A percentile compares a stretch with the other conserved stretches of the same genome.
phyloP scores from a whole-genome alignment of 2,329 filamentous ascomycete genomes.

The Penicillium griseofulvum region DNA sequence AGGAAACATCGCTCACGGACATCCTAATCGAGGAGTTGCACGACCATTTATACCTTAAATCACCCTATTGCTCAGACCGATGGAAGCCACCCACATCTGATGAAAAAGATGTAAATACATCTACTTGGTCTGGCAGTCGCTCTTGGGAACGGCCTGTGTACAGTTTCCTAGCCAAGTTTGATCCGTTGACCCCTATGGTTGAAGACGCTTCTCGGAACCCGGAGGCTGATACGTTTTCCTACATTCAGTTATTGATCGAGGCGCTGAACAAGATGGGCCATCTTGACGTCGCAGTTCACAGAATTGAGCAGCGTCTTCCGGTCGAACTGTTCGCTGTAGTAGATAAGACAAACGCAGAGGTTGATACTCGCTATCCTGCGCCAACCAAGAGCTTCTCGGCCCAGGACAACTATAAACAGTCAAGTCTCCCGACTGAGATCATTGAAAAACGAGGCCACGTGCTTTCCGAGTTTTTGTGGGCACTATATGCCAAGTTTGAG shows the following conservation, averaged over 20 bases:
- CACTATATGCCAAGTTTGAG: conserved; percentile 93
- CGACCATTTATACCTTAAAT: conserved; percentile 95
- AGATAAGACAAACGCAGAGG: conserved; percentile 90
- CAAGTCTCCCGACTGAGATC: conserved; percentile 64
- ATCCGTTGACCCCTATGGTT: conserved; percentile 58
- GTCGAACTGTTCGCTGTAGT: conserved; percentile 93
- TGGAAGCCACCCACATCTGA: conserved; percentile 71
- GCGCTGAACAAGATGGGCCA: conserved; percentile 84
- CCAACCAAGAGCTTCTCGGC: conserved; percentile 56
- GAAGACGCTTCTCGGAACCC: conserved; percentile 93
- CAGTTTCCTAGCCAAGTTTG: conserved; percentile 57
- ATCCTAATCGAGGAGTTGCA: conserved; percentile 97
- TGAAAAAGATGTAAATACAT: conserved; percentile 32
- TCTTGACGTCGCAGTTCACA: conserved; percentile 81
- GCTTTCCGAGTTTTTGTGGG: conserved; percentile 87
- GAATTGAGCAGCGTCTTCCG: conserved; percentile 86
- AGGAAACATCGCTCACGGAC: conserved; percentile 87
- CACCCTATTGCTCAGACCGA: conserved; percentile 91
- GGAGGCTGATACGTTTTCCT: conserved; percentile 92
- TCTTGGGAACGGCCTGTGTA: conserved; percentile 56
- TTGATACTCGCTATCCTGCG: conserved; percentile 88
- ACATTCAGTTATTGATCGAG: conserved; percentile 83
- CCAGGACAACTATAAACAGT: conserved; percentile 44
- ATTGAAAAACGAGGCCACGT: conserved; percentile 78
- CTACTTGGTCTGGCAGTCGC: conserved; percentile 32